Conservation (phyloP, 106 monocot species). For the Dendrobium nobile region DNA sequence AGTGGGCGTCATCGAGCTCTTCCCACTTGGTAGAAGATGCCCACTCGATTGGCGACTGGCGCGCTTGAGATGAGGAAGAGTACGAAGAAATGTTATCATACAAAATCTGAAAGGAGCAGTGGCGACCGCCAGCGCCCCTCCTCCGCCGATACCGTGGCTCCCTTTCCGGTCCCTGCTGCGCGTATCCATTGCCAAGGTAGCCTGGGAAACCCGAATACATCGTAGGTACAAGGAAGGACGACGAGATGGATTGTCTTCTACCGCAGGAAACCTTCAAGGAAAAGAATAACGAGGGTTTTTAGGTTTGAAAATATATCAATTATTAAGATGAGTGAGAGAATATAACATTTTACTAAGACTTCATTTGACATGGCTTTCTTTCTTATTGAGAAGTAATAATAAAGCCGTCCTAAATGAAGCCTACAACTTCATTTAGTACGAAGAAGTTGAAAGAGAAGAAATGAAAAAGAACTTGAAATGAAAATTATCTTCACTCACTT, state of each 20-base stretch:
- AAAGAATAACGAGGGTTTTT: too few species aligned
- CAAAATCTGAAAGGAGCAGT: slow-evolving; percentile 15
- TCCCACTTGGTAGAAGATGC: slow-evolving; percentile 27
- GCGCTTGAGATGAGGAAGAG: not conserved
- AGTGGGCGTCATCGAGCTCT: slow-evolving; percentile 71
- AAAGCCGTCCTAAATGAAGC: too few species aligned
- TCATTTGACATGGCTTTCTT: too few species aligned
- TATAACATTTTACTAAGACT: too few species aligned
- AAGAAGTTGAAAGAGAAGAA: too few species aligned
- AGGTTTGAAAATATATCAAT: too few species aligned
- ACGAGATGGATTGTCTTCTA: not conserved
- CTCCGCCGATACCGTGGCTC: slow-evolving; percentile 12
- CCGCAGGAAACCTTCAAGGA: not conserved
- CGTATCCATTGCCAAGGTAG: slow-evolving; percentile 19
- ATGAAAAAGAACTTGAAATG: too few species aligned
- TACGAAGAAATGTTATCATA: slow-evolving; percentile 6
- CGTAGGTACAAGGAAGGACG: not conserved
- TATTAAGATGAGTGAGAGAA: too few species aligned
- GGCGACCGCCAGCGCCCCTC: slow-evolving; percentile 15
- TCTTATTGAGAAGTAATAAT: too few species aligned
- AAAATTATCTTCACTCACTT: too few species aligned
- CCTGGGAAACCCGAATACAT: slow-evolving; percentile 16
- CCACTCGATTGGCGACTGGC: slow-evolving; percentile 6
- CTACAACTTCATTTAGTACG: too few species aligned
- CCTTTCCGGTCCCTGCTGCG: not conserved